These are phyloP conservation scores for Oryza rufipogon DNA, from an alignment of 176 grass and related monocot species.

Conservation along the genomic window DNA sequence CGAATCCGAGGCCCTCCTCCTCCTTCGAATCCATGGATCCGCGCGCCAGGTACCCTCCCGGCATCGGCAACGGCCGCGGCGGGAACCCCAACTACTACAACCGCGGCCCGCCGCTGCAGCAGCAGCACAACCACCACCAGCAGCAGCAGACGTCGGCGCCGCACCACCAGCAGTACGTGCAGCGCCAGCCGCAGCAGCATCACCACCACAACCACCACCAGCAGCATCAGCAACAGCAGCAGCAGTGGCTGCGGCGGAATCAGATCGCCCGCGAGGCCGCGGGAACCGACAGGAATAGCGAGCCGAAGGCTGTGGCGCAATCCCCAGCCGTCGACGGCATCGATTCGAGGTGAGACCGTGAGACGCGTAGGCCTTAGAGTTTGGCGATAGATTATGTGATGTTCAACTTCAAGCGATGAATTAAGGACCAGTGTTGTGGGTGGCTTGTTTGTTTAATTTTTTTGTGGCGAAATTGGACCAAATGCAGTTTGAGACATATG, in stretches of 20 bases:
- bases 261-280: slow-evolving; percentile 51
- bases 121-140: slow-evolving; percentile 53
- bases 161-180: slow-evolving; percentile 63
- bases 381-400: not conserved
- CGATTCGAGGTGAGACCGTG: slow-evolving; percentile 77
- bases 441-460: not conserved
- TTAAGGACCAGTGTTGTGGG: not conserved
- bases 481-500: slow-evolving; percentile 11
- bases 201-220: slow-evolving; percentile 30
- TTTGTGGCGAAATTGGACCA: slow-evolving; percentile 1
- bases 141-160: slow-evolving; percentile 51
- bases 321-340: slow-evolving; percentile 32
- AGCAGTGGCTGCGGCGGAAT: slow-evolving; percentile 82
- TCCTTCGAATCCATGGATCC: slow-evolving; percentile 62
- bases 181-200: slow-evolving; percentile 47
- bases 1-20: slow-evolving; percentile 36
- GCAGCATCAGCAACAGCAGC: slow-evolving; percentile 42
- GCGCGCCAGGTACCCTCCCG: slow-evolving; percentile 76
- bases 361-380: slow-evolving; percentile 14
- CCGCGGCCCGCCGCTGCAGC: slow-evolving; percentile 39
- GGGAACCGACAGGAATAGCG: slow-evolving; percentile 37
- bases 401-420: slow-evolving; percentile 11
- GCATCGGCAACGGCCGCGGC: slow-evolving; percentile 65
- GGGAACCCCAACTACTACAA: slow-evolving; percentile 61
- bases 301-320: slow-evolving; percentile 45